A percentile compares a stretch with the other conserved stretches of the same genome.
Evolutionary conservation across 345 rosid genomes (phyloP).

Genomic region (Rhodomyrtus tomentosa): DNA sequence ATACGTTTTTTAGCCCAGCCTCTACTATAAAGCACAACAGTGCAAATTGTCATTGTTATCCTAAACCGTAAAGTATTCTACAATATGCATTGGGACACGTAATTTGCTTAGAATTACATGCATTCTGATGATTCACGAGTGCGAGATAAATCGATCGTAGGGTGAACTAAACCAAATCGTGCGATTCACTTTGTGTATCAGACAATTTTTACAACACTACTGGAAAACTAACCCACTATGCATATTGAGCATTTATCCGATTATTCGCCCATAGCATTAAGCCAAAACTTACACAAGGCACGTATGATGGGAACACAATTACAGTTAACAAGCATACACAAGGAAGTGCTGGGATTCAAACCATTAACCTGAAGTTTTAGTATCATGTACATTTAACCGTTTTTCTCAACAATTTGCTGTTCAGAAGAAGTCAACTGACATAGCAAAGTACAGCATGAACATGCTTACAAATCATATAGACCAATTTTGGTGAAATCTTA

Average conservation of each 20-base stretch:
- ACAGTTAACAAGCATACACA: not conserved
- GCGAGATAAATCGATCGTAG: not conserved
- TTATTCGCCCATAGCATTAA: not conserved
- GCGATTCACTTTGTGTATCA: not conserved
- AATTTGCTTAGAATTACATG: not conserved
- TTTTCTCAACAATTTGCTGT: not conserved
- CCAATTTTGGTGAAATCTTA: not conserved
- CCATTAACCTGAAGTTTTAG: not conserved
- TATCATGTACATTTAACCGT: not conserved
- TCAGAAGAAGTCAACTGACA: not conserved
- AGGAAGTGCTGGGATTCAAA: not conserved
- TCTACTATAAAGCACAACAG: not conserved
- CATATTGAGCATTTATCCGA: not conserved
- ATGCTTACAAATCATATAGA: not conserved
- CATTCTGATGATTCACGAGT: not conserved
- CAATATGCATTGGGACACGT: not conserved
- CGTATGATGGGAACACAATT: not conserved
- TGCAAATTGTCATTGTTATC: not conserved
- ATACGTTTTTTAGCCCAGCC: not conserved
- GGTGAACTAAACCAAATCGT: not conserved
- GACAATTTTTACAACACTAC: not conserved
- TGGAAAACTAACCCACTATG: not conserved
- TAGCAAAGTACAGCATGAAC: not conserved
- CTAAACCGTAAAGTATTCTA: not conserved
- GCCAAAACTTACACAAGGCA: not conserved